Conservation (phyloP, 2,329 filamentous ascomycete genomes). For the Magnaporthales sp. region DNA sequence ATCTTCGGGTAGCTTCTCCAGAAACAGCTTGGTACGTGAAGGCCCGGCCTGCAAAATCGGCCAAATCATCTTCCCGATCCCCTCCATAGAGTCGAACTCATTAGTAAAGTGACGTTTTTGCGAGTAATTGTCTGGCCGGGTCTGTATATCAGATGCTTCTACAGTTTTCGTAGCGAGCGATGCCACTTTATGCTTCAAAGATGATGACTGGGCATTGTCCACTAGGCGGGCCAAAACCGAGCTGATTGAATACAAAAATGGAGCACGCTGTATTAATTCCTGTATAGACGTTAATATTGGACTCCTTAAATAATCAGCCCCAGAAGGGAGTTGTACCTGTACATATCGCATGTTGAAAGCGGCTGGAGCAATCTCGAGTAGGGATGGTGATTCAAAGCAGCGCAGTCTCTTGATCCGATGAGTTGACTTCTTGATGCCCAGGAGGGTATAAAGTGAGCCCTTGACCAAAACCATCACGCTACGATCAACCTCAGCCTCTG, state of each 20-base stretch:
- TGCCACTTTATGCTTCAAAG: conserved; percentile 8
- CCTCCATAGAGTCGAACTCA: background rate
- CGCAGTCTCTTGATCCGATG: conserved; percentile 6
- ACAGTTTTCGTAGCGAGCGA: background rate
- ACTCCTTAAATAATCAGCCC: too few relatives aligned
- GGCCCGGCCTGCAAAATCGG: background rate
- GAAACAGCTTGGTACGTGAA: background rate
- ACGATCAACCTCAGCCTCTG: background rate
- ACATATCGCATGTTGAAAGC: conserved; percentile 13
- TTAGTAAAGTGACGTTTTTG: background rate
- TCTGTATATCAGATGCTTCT: background rate
- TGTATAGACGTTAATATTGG: background rate
- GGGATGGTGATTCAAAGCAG: background rate
- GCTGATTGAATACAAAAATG: conserved; percentile 7
- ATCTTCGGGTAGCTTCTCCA: background rate
- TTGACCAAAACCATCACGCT: background rate
- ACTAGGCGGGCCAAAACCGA: conserved; percentile 7
- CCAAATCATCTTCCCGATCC: background rate
- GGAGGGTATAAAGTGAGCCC: conserved; percentile 5
- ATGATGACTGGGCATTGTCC: conserved; percentile 9
- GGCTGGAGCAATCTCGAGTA: conserved; percentile 13
- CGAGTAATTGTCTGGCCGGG: background rate
- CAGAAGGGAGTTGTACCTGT: conserved; percentile 6
- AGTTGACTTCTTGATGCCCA: conserved; percentile 7
- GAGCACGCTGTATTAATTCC: background rate